Conservation (phyloP, 2,329 filamentous ascomycete species). For the Colletotrichum sp. region DNA sequence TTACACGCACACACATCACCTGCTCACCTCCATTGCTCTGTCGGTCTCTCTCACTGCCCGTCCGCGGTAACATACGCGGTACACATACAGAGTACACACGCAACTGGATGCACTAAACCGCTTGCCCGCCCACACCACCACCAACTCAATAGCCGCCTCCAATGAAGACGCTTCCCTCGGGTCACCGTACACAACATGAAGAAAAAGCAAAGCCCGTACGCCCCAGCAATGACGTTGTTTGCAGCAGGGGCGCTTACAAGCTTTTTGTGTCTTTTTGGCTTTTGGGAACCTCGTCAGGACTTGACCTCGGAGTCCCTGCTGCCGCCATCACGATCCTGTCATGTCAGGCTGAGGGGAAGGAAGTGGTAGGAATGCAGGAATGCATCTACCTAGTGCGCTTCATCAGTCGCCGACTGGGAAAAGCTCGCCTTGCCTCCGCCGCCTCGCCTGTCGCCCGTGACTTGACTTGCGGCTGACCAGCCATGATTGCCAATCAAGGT, state of each 20-base stretch:
- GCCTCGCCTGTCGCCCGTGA: neutral
- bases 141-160: conserved; percentile 5
- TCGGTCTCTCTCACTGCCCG: neutral
- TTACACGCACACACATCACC: neutral
- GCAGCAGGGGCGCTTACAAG: neutral
- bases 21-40: neutral
- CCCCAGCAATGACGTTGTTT: conserved; percentile 6
- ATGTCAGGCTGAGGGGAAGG: neutral
- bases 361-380: neutral
- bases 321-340: neutral
- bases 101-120: neutral
- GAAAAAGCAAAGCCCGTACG: neutral
- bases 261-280: neutral
- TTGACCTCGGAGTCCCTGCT: neutral
- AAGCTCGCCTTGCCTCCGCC: neutral
- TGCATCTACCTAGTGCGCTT: neutral
- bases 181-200: neutral
- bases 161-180: neutral
- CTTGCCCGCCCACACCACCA: neutral
- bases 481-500: neutral
- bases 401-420: neutral
- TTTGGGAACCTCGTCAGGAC: neutral
- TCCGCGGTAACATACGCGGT: neutral
- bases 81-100: neutral
- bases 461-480: neutral